These are phyloP conservation scores for Phytomonas sp. DNA, from an alignment of 208 protist genomes.

Conservation along the genomic window DNA sequence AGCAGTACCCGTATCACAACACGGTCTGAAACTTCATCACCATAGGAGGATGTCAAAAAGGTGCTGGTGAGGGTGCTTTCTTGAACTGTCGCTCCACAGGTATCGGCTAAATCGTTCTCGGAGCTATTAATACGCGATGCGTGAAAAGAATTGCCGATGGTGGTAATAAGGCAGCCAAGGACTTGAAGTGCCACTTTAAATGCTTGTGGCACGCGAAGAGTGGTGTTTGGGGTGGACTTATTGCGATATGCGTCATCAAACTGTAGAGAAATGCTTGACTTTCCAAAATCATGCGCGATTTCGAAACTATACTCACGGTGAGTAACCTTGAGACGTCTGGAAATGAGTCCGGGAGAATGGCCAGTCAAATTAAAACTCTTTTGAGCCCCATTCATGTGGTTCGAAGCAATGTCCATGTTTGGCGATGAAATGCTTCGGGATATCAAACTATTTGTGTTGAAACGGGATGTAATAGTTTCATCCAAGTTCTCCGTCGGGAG, in stretches of 20 bases:
- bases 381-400: slow-evolving; percentile 10
- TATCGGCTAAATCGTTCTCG: not conserved
- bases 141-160: slow-evolving; percentile 10
- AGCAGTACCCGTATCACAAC: slow-evolving; percentile 49
- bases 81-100: not conserved
- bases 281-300: slow-evolving; percentile 43
- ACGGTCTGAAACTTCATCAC: slow-evolving; percentile 17
- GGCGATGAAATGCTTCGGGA: slow-evolving; percentile 4
- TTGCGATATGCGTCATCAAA: slow-evolving; percentile 3
- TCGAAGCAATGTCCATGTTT: not conserved
- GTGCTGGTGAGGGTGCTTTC: not conserved
- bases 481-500: slow-evolving; percentile 26
- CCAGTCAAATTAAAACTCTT: slow-evolving; percentile 19
- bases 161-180: slow-evolving; percentile 26
- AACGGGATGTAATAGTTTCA: slow-evolving; percentile 10
- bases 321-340: slow-evolving; percentile 13
- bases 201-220: slow-evolving; percentile 25
- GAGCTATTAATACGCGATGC: not conserved
- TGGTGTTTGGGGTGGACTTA: slow-evolving; percentile 21
- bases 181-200: slow-evolving; percentile 34
- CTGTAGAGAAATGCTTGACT: slow-evolving; percentile 13
- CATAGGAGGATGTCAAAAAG: not conserved
- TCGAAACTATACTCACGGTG: slow-evolving; percentile 79
- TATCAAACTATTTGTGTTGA: not conserved
- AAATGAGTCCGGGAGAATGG: not conserved